Conservation (phyloP, 768 basidiomycete genomes). For the Suillus spraguei region DNA sequence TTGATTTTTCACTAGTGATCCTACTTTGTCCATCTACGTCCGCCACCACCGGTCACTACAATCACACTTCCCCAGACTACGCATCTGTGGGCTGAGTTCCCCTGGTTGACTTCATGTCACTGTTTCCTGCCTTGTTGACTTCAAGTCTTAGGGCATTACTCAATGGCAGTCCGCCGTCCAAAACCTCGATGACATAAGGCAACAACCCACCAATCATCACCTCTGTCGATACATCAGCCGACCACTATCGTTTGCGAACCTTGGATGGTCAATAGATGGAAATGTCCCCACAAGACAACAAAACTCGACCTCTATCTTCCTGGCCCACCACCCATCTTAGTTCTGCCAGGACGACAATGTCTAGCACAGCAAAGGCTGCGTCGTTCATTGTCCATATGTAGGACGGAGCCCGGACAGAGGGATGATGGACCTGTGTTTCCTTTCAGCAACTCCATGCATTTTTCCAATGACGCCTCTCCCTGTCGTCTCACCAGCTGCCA, state of each 20-base stretch:
- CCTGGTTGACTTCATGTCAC: background rate
- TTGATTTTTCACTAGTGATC: background rate
- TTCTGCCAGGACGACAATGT: conserved; percentile 5
- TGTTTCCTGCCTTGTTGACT: too few relatives aligned
- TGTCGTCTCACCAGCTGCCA: background rate
- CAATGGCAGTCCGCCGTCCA: background rate
- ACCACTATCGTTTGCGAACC: background rate
- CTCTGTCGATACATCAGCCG: background rate
- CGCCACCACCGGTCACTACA: background rate
- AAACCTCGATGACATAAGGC: background rate
- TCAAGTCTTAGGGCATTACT: background rate
- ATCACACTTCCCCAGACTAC: background rate
- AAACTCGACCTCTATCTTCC: conserved; percentile 6
- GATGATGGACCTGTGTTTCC: conserved; percentile 1
- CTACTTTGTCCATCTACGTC: background rate
- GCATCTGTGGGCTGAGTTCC: background rate
- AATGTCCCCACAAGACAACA: background rate
- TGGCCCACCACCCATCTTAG: background rate
- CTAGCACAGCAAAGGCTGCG: conserved; percentile 3
- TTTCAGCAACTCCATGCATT: background rate
- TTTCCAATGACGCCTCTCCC: background rate
- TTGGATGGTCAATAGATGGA: background rate
- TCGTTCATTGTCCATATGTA: background rate
- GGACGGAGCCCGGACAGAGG: background rate
- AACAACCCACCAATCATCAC: background rate